Evolutionary conservation across 176 grass and related monocot species (phyloP), one percentile per base, ranked within the genome.

Genomic region (Saccharum spontaneum): DNA sequence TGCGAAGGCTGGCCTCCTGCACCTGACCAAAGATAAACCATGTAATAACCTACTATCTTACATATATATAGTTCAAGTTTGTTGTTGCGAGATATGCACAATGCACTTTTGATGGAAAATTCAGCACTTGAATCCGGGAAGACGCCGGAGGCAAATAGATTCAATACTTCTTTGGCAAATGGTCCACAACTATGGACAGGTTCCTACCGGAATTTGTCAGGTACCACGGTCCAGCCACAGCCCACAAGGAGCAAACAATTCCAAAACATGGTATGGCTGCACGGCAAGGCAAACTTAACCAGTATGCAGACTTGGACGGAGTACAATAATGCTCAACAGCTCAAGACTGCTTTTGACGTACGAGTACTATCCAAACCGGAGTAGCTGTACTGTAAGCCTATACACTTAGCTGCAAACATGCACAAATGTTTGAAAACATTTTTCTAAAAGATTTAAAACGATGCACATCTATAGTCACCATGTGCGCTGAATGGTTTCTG

Each of bases 1-100:
- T 87, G 5, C 39, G 72, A 69, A 82, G 46, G 72, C 86, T 82
- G 37, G 73, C 36, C 73, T 87, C 79, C 79, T 87, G 79, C 46
- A 87, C 86, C 86, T 87, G 79, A 59, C 50, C 67, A 82, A 87
- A 23, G 13, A 79, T 24, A 71, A 17, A 49, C 52, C 48, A 74
- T 67, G 45, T 54, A 67, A 55, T 13, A 67, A 75, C 65, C n/a
- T 23, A 74, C 50, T 22, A 55, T 41, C 10, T 18, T 65, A 75
- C n/a, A 64, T 44, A 49, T 45, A 63, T 34, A 49, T 46, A 63
- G 13, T 49, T 67, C 46, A 20, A 7, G 45, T 69, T 33, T 30
- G 48, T 22, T 70, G 49, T 20, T 39, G 41, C 59, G 2, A 13
- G 18, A n/a, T 33, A 11, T 31, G 34, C 30, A 15, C 28, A 20